phyloP scores from a whole-genome alignment of 2,329 filamentous ascomycete species.

The Diaporthe vexans region DNA sequence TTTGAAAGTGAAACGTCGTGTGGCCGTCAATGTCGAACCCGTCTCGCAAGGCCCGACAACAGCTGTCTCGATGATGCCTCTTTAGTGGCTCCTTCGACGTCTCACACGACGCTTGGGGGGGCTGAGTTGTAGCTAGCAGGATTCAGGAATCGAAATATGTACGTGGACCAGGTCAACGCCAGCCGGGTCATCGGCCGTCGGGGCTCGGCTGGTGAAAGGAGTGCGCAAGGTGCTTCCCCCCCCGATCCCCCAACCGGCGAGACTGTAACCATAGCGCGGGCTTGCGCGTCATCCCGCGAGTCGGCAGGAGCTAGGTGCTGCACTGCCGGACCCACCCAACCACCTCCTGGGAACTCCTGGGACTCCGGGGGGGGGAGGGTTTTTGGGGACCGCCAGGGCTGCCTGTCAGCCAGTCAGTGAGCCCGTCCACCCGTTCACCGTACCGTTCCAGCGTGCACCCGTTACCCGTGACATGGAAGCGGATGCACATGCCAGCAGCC shows the following conservation, averaged over 20 bases:
- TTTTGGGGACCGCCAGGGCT: background rate
- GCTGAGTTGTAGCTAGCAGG: constrained; percentile 6
- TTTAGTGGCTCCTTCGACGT: background rate
- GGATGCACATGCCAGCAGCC: constrained; percentile 21
- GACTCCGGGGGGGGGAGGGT: background rate
- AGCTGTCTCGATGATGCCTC: background rate
- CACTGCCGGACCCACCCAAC: constrained; percentile 28
- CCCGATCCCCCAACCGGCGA: background rate
- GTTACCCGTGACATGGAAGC: background rate
- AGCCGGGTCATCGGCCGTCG: background rate
- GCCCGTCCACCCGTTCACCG: background rate
- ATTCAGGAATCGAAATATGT: constrained; percentile 9
- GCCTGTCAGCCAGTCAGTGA: background rate
- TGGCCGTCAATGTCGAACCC: background rate
- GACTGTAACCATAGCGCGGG: background rate
- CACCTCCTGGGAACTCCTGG: background rate
- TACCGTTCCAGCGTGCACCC: background rate
- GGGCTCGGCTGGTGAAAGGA: constrained; percentile 29
- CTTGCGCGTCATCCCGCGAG: constrained; percentile 28
- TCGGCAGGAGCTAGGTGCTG: background rate
- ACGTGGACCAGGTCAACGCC: background rate
- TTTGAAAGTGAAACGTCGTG: background rate
- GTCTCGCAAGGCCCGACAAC: background rate
- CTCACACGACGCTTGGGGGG: background rate
- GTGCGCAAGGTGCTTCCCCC: background rate